Evolutionary conservation across 306 rosid genomes (phyloP).

Genomic region (Cucumis hystrix): DNA sequence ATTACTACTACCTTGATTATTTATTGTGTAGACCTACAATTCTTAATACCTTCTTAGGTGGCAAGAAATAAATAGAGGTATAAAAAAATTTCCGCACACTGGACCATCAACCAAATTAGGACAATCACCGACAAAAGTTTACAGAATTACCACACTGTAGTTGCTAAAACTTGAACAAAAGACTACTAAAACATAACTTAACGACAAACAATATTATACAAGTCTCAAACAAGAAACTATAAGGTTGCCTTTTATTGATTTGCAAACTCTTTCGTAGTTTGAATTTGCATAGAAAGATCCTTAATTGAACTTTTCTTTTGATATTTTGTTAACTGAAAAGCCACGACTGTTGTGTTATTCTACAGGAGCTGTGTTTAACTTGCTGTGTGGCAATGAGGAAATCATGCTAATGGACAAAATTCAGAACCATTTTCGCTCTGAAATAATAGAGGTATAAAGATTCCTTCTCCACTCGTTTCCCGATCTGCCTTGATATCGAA

Average conservation of each 20-base stretch:
- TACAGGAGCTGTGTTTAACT: slow-evolving; percentile 52
- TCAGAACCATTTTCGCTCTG: slow-evolving; percentile 32
- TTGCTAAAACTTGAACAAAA: too few relatives aligned
- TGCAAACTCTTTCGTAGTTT: background rate
- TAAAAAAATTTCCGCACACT: too few relatives aligned
- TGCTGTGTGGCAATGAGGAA: slow-evolving; percentile 32
- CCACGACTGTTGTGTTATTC: background rate
- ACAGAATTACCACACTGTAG: too few relatives aligned
- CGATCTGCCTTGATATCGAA: background rate
- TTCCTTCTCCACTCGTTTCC: background rate
- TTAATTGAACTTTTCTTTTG: background rate
- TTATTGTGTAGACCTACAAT: too few relatives aligned
- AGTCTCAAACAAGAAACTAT: too few relatives aligned
- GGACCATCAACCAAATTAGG: too few relatives aligned
- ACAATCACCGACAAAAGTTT: too few relatives aligned
- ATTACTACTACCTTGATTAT: too few relatives aligned
- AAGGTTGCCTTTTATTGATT: background rate
- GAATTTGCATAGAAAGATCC: background rate
- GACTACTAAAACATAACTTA: too few relatives aligned
- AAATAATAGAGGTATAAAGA: slow-evolving; percentile 27
- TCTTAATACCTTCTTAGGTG: too few relatives aligned
- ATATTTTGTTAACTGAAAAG: background rate
- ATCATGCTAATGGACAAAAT: slow-evolving; percentile 27
- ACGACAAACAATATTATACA: too few relatives aligned
- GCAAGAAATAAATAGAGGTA: too few relatives aligned